Conservation (phyloP, 2,329 filamentous ascomycete species). For the Diaporthe vexans region DNA sequence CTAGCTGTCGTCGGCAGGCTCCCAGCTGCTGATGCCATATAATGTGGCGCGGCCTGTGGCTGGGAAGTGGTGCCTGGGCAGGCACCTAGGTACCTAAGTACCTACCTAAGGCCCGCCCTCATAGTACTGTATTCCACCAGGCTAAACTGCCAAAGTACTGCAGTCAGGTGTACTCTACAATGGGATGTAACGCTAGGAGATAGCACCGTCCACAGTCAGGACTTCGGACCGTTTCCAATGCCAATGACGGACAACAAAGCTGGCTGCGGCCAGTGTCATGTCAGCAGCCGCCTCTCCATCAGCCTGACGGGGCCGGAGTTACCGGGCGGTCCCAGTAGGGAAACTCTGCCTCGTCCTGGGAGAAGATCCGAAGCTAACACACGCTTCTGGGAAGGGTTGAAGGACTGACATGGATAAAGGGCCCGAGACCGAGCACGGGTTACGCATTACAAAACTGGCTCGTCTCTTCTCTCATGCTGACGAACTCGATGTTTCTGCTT, state of each 20-base stretch:
- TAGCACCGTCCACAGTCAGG: background rate
- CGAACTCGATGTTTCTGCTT: constrained; percentile 12
- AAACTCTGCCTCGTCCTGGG: constrained; percentile 12
- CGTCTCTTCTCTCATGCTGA: constrained; percentile 26
- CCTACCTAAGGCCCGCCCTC: too few species aligned
- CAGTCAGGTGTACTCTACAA: background rate
- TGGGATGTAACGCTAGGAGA: constrained; percentile 10
- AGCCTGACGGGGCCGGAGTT: constrained; percentile 15
- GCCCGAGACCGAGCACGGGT: constrained; percentile 27
- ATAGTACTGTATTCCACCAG: background rate
- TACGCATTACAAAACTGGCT: constrained; percentile 24
- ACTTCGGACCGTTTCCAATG: constrained; percentile 24
- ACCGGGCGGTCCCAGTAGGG: constrained; percentile 28
- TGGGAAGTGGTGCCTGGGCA: constrained; percentile 11
- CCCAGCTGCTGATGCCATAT: constrained; percentile 39
- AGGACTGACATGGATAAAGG: constrained; percentile 21
- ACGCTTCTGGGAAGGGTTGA: constrained; percentile 16
- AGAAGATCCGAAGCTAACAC: constrained; percentile 13
- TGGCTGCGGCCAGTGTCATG: background rate
- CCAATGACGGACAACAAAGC: constrained; percentile 15
- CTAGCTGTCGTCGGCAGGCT: constrained; percentile 25
- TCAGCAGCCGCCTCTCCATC: background rate
- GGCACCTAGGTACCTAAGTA: background rate
- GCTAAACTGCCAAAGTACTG: background rate
- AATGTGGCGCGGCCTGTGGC: constrained; percentile 31